Evolutionary conservation across 2,329 filamentous ascomycete species (phyloP), one percentile per base, ranked within the genome.

Genomic region (Huntiella moniliformis): DNA sequence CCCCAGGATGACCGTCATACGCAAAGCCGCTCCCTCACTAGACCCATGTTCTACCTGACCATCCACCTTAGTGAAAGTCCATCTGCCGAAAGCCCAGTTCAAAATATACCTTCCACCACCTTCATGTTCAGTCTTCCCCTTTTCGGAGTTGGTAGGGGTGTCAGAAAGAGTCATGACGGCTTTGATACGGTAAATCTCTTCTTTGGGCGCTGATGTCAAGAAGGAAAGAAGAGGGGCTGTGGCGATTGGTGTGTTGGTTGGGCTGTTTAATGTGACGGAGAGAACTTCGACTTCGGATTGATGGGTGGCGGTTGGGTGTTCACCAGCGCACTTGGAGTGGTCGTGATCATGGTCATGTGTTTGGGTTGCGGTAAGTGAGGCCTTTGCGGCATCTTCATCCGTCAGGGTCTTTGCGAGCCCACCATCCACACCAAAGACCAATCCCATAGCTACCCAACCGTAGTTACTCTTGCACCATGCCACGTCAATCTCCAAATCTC

Each of bases 81-180:
- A 98, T 28, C 91, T 73, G 1, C 86, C 86, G 63, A 98, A 98
- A 0, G 91, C 91, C 91, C 91, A 98, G 60, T 98, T 98, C 50
- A 98, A 71, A 38, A 98, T 94, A 58, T 91, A 95, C 46, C 82
- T 69, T 2, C 56, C 58, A n/a, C 58, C 52, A 2, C 22, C 28
- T 2, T 51, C 50, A 5, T 55, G 56, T 4, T 58, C 57, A 31
- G 61, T 55, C 0, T 58, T 54, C 35, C 70, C 66, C 17, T 67
- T 63, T 46, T 73, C 70, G 1, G 74, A 76, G 54, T 67, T 67
- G 13, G 54, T 53, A 6, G 74, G 65, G 0, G 62, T 55, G 0
- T 64, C 58, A 0, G 67, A 62, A 2, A 70, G 64, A 1, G 67
- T 67, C 10, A 74, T 55, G 7, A 75, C 63, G 8, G 74, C 83